These are phyloP conservation scores for Tripidium arundinaceum DNA, from an alignment of 202 grass and related monocot species.

Conservation along the genomic window DNA sequence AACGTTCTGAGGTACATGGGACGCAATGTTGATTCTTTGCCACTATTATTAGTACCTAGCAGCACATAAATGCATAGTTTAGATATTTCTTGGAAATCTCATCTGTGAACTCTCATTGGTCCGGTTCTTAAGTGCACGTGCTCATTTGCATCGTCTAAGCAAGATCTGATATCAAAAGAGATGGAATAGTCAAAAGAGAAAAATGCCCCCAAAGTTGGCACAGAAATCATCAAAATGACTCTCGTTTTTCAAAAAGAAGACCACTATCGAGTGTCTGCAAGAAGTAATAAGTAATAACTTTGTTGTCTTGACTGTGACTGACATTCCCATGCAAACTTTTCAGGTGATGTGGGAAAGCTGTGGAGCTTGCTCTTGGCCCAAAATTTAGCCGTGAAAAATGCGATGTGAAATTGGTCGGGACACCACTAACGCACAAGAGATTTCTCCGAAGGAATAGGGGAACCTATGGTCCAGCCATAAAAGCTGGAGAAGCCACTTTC, in stretches of 20 bases:
- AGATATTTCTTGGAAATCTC: conserved; percentile 3
- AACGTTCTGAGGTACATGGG: conserved; percentile 72
- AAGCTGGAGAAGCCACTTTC: conserved; percentile 85
- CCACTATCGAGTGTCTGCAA: conserved; percentile 2
- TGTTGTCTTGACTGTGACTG: background rate
- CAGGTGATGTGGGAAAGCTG: conserved; percentile 98
- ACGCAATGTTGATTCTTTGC: background rate
- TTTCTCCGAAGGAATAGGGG: conserved; percentile 87
- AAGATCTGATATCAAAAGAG: background rate
- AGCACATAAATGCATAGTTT: background rate
- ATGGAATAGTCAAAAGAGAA: background rate
- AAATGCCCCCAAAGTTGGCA: conserved; percentile 16
- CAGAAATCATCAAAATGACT: conserved; percentile 17
- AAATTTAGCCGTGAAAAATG: conserved; percentile 79
- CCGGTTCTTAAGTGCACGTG: background rate
- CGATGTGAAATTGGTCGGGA: conserved; percentile 78
- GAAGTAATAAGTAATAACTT: background rate
- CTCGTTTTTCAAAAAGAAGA: background rate
- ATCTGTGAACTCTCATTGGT: background rate
- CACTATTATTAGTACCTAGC: background rate
- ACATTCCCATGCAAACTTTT: conserved; percentile 24
- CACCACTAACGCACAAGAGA: conserved; percentile 76
- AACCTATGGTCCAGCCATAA: conserved; percentile 95
- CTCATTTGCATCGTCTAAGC: background rate
- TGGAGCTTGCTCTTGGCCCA: conserved; percentile 70